Evolutionary conservation across 257 asterid species (phyloP), one percentile per base, ranked within the genome.

Genomic region (Ehretia macrophylla): DNA sequence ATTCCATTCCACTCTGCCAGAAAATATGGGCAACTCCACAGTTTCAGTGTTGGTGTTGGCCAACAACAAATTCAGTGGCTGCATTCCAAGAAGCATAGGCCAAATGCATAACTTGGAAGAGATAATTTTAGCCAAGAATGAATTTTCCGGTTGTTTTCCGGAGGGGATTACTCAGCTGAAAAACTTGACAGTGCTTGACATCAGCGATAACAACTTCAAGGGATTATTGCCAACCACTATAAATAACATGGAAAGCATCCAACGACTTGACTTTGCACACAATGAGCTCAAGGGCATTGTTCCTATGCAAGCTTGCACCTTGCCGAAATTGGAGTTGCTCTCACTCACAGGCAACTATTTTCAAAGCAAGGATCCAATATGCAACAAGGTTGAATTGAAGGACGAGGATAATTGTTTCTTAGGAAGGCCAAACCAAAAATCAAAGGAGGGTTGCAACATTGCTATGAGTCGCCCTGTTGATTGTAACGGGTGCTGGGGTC

Each of bases 21-120:
- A 87, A 9, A 90, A 83, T 46, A 19, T 90, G 11, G 96, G 97
- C 0, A 81, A 90, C 32, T 85, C 97, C 1, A 68, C 83, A 0
- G 87, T 83, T 1, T 84, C 97, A 0, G 86, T 90, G 8, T 51
- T 90, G 27, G 96, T 90, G 32, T 16, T 81, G 39, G 76, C 96
- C 0, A 47, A 81, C 59, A 90, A 90, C 63, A 60, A 79, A 0
- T 62, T 90, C 49, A 42, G 10, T 0, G 97, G 97, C 0, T 87
- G 97, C 60, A 64, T 90, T 5, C 97, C 97, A 0, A 63, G 32
- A 16, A 85, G 87, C 77, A 83, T 90, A 19, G 96, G 93, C 0
- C 69, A 70, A 10, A 84, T 90, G 97, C 77, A 76, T 8, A 77
- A 82, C 11, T 11, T 90, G 19, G 84, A 90, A 49, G 95, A 90